Base-by-base conservation (phyloP, 306 rosid genomes). In the Vigna trinervia region DNA sequence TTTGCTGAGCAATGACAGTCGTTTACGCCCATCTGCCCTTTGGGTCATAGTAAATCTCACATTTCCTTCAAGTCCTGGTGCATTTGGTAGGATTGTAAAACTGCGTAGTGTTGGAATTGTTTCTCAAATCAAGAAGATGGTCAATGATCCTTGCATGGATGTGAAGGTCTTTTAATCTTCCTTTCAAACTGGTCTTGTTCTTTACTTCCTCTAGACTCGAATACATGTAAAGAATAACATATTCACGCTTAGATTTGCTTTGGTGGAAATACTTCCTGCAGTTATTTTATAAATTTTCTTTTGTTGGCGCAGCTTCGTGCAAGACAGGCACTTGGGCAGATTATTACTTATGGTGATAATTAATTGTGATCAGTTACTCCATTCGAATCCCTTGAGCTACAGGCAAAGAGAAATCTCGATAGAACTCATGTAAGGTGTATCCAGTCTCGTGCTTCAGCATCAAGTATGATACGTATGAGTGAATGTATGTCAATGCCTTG, bases 41-140 rank as follows among this genome's bases (percentile, higher is more conserved):
- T 92, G 97, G 97, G 81, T 87, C 80, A 73, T 92, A 56, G 76
- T 89, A 69, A 92, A 92, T 82, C 91, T 92, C 75, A 90, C 89
- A 60, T 50, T 86, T 78, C 90, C 94, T 67, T 69, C 83, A 13
- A 82, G 90, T 80, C 84, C 90, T 19, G 84, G 89, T 76, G 88
- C 89, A 51, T 74, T 41, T 46, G 81, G 50, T 10, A 90, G 92
- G 41, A 64, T 87, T 80, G 74, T 78, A 22, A 88, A 82, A 71
- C 82, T 90, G 38, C 90, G 84, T 20, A 75, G 68, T 76, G 75
- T 90, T 76, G 94, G 96, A 83, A 64, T 89, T 75, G 82, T 92
- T 85, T 85, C 90, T 87, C 97, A 87, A 84, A 36, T 90, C 77
- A 87, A 89, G 85, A 87, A 77, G 82, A 90, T 92, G 97, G 85